Base-by-base conservation (phyloP, 2,329 filamentous ascomycete species). In the Corniculantispora saksenae region DNA sequence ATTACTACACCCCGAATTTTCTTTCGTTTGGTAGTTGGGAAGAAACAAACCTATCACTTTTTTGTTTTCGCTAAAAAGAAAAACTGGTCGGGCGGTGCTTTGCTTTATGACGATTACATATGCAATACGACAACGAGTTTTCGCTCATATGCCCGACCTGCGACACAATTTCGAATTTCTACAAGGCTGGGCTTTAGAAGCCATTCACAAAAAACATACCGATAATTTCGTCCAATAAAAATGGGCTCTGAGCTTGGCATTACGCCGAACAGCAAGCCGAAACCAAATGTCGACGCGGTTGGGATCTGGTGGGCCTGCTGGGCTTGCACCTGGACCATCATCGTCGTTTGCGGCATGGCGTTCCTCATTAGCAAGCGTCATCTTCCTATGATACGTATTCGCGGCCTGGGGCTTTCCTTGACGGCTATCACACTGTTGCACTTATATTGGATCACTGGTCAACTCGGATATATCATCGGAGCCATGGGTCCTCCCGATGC, bases 401-500 rank as follows among this genome's bases (percentile, higher is more conserved):
- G 79, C 9, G 78, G 79, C 50, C 66, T 83, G 19, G 67, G 71
- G 3, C 66, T 82, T 8, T 80, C 80, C 3, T 75, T 81, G 38
- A 68, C 72, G 8, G 76, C 79, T 57, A 75, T 83, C 17, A 54
- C 68, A 4, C 67, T 79, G 23, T 75, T 82, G 4, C 80, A 82
- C 59, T 66, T 79, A 3, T 81, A 79, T 71, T 81, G 78, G 78
- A 61, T 76, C 8, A 72, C 75, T 1, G 77, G 77, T 3, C 78
- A 81, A 70, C 68, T 77, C 13, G 76, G 70, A 0, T 80, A 80
- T 66, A 67, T 75, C 1, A 62, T 79, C 25, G 78, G 77, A 0
- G 69, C 74, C 0, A 66, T 78, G 2, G 72, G 76, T 29, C 82
- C 86, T 0, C 83, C 82, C 58, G 77, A 82, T 13, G 78, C 80